These are phyloP conservation scores for Hymenoscyphus repandus DNA, from an alignment of 2,329 filamentous ascomycete genomes.

Conservation along the genomic window DNA sequence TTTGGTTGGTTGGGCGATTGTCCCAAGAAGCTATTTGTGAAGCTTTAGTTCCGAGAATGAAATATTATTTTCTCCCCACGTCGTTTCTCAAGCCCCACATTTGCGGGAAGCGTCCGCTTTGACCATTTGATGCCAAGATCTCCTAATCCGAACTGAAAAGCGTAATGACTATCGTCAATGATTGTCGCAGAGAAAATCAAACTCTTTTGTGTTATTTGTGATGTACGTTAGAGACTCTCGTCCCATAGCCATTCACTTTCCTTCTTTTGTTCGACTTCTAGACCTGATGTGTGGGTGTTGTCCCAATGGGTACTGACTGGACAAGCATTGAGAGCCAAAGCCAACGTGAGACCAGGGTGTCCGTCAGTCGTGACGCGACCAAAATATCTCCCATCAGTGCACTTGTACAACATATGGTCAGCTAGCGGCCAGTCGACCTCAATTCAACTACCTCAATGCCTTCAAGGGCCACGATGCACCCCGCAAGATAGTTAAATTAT, in stretches of 20 bases:
- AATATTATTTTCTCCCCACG: slow-evolving; percentile 9
- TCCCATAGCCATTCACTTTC: too few species aligned
- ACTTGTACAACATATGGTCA: not conserved
- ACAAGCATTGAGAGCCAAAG: too few species aligned
- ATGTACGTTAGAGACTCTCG: not conserved
- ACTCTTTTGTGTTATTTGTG: not conserved
- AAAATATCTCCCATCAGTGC: not conserved
- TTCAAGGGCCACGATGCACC: not conserved
- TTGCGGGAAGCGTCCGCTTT: not conserved
- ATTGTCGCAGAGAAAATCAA: not conserved
- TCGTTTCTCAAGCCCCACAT: not conserved
- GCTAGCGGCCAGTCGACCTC: slow-evolving; percentile 3
- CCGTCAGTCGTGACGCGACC: not conserved
- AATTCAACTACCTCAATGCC: not conserved
- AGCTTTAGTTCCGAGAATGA: not conserved
- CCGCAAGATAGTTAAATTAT: not conserved
- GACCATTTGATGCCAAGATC: not conserved
- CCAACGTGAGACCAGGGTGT: too few species aligned
- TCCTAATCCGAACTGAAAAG: not conserved
- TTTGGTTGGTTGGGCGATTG: slow-evolving; percentile 1
- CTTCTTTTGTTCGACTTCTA: too few species aligned
- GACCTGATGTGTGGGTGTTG: too few species aligned
- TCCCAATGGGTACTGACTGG: too few species aligned
- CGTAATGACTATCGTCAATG: not conserved
- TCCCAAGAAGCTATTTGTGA: not conserved